Evolutionary conservation across 306 rosid genomes (phyloP).

Genomic region (Prunus armeniaca): DNA sequence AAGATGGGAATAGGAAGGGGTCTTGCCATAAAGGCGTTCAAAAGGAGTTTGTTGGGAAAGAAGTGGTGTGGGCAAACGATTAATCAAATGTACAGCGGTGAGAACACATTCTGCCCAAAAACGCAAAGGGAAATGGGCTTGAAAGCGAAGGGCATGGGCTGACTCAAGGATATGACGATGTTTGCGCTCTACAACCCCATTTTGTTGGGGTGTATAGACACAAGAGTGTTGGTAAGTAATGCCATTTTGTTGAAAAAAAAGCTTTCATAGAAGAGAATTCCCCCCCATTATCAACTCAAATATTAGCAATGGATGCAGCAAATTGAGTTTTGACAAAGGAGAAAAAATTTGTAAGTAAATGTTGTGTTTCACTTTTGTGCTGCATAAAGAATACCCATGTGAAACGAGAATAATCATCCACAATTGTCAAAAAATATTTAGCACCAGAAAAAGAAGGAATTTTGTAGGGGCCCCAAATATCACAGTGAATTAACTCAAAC

Average conservation of each 20-base stretch:
- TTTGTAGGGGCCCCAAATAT: no score
- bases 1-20: not conserved
- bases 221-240: not conserved
- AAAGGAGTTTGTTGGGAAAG: not conserved
- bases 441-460: no score
- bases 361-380: not conserved
- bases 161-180: not conserved
- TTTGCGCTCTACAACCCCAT: not conserved
- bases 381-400: not conserved
- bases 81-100: not conserved
- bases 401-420: no score
- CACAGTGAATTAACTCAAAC: no score
- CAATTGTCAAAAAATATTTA: no score
- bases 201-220: conserved; percentile 2
- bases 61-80: not conserved
- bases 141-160: not conserved
- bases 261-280: not conserved
- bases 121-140: not conserved
- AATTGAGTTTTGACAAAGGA: not conserved
- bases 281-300: not conserved
- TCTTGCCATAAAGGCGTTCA: not conserved
- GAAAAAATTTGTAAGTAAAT: not conserved
- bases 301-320: not conserved
- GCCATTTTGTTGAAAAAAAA: not conserved
- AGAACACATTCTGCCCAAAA: not conserved